Conservation (phyloP, 106 monocot genomes). For the Dioscorea alata region DNA sequence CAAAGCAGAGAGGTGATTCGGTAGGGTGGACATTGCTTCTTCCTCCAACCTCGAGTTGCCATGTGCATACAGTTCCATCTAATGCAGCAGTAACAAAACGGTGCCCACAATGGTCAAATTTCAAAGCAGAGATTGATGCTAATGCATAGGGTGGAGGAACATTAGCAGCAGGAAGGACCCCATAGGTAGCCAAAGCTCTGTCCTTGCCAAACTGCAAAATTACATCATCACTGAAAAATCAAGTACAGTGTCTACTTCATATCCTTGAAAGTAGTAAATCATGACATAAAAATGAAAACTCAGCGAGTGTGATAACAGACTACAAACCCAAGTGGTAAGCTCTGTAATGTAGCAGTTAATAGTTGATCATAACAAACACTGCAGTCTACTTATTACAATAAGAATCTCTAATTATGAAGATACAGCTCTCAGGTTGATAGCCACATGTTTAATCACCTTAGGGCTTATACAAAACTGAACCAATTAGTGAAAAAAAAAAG, state of each 20-base stretch:
- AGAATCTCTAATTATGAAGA: too few species aligned
- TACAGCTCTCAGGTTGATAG: too few species aligned
- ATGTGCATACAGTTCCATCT: conserved; percentile 89
- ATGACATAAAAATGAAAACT: too few species aligned
- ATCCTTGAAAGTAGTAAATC: too few species aligned
- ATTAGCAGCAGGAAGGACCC: conserved; percentile 77
- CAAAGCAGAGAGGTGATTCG: conserved; percentile 79
- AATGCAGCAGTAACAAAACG: conserved; percentile 87
- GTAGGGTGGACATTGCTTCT: conserved; percentile 73
- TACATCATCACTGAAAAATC: background rate
- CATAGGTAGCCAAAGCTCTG: conserved; percentile 84
- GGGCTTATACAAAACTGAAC: too few species aligned
- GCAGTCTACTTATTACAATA: too few species aligned
- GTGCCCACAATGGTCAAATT: conserved; percentile 82
- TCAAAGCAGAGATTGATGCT: conserved; percentile 70
- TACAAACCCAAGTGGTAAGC: too few species aligned
- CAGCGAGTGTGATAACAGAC: too few species aligned
- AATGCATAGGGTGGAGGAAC: conserved; percentile 70
- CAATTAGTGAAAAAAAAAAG: too few species aligned
- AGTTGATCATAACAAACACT: too few species aligned
- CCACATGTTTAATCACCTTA: too few species aligned
- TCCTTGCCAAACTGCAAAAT: conserved; percentile 84
- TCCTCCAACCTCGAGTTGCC: conserved; percentile 96
- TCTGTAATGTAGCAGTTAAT: too few species aligned
- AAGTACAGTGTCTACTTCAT: background rate